Evolutionary conservation across 2,329 filamentous ascomycete species (phyloP).

Genomic region (Pseudopithomyces chartarum): DNA sequence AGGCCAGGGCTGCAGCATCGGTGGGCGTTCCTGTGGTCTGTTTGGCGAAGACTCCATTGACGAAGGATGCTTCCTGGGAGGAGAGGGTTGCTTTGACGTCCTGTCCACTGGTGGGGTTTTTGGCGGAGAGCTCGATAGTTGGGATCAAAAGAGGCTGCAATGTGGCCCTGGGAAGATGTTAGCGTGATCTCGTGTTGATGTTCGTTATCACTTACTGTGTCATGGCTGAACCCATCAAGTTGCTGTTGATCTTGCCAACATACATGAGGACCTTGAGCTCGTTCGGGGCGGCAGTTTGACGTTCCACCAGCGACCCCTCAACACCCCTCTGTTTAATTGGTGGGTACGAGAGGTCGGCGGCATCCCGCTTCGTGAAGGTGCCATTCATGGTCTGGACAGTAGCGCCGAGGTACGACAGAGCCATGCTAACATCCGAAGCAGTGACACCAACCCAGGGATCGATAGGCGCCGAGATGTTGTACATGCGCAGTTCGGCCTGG

Average conservation of each 20-base stretch:
- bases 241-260: conserved; percentile 68
- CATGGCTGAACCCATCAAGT: conserved; percentile 60
- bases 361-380: conserved; percentile 36
- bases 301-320: conserved; percentile 34
- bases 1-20: conserved; percentile 49
- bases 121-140: conserved; percentile 68
- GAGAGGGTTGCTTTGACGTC: conserved; percentile 68
- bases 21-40: conserved; percentile 56
- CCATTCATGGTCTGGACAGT: conserved; percentile 47
- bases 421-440: conserved; percentile 47
- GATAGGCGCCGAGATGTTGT: conserved; percentile 66
- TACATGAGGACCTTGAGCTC: conserved; percentile 69
- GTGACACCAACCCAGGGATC: conserved; percentile 52
- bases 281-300: conserved; percentile 33
- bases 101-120: conserved; percentile 52
- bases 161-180: conserved; percentile 52
- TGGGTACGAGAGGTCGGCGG: conserved; percentile 30
- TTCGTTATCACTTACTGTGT: conserved; percentile 59
- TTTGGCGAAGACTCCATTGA: conserved; percentile 71
- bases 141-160: conserved; percentile 71
- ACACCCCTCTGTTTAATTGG: conserved; percentile 25
- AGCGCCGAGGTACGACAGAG: conserved; percentile 48
- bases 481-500: conserved; percentile 77
- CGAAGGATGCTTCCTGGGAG: conserved; percentile 72
- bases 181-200: conserved; percentile 7